Conservation (phyloP, 2,329 filamentous ascomycete genomes). For the Lojkania enalia region DNA sequence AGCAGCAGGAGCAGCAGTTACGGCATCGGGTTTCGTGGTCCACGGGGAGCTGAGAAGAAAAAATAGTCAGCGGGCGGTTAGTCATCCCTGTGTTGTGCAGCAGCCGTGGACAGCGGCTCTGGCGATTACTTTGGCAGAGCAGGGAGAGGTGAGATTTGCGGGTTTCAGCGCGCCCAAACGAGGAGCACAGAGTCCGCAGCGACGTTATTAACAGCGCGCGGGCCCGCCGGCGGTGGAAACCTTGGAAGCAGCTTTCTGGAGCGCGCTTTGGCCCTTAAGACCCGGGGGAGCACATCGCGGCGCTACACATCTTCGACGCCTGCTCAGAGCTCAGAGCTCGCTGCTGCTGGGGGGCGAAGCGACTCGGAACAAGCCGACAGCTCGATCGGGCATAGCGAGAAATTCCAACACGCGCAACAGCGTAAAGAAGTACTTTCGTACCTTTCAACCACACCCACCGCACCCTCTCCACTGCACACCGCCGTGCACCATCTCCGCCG, state of each 20-base stretch:
- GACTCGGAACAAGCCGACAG: conserved; percentile 29
- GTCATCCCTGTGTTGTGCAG: conserved; percentile 20
- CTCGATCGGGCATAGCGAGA: conserved; percentile 29
- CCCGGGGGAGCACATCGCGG: background rate
- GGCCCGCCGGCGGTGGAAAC: background rate
- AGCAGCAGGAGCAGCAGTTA: too few species aligned
- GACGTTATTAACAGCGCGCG: conserved; percentile 13
- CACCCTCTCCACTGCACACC: conserved; percentile 31
- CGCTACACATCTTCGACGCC: background rate
- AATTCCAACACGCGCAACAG: conserved; percentile 41
- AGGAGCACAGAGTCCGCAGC: conserved; percentile 19
- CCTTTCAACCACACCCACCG: conserved; percentile 29
- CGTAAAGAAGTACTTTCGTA: conserved; percentile 44
- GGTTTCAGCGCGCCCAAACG: conserved; percentile 30
- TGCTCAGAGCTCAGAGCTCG: too few species aligned
- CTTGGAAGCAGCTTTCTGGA: background rate
- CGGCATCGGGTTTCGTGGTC: conserved; percentile 13
- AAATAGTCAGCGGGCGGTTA: conserved; percentile 25
- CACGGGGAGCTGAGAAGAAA: conserved; percentile 14
- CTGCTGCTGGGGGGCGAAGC: conserved; percentile 10
- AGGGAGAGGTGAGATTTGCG: conserved; percentile 30
- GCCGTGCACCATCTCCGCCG: conserved; percentile 24
- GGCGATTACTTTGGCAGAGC: conserved; percentile 19
- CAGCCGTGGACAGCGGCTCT: conserved; percentile 6
- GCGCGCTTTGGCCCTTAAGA: conserved; percentile 2